Evolutionary conservation across 2,329 filamentous ascomycete species (phyloP), one percentile per base, ranked within the genome.

Genomic region (Cercospora zeae-maydis): DNA sequence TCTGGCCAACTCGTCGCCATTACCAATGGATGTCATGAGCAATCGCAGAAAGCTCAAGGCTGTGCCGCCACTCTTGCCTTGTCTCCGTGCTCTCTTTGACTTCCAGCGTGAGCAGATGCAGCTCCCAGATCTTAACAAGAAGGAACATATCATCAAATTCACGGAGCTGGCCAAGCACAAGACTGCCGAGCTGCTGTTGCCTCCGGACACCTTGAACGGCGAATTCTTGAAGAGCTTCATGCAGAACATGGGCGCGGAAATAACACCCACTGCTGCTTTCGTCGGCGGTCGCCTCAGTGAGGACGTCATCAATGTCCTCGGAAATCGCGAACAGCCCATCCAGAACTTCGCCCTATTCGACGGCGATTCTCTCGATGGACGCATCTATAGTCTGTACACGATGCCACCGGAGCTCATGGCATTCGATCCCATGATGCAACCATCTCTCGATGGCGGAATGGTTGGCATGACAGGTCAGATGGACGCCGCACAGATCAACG

Each of bases 301-400:
- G 78, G 95, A 99, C 74, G 92, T 96, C 57, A 98, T 99, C 78
- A 98, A 98, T 72, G 93, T 97, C 33, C 84, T 98, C 5, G 92
- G 93, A 54, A 87, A 90, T 74, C 87, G 90, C 42, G 92, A 98
- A 78, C 95, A 97, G 76, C 95, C 95, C 0, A 89, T 99, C 45
- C 95, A 99, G 79, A 99, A 99, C 76, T 86, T 96, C 75, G 84
- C 96, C 55, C 81, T 98, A 19, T 96, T 98, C 72, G 92, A 98
- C 75, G 93, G 93, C 13, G 90, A 91, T 69, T 84, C 83, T 51
- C 90, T 91, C 77, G 85, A 90, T 67, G 91, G 89, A 0, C 87
- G 87, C 1, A 87, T 95, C 68, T 96, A 95, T 74, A 84, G 92
- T 1, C 81, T 98, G 39, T 75, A 68, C 63, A 72, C 64, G 34